A percentile compares a stretch with the other conserved stretches of the same genome.
phyloP scores from a whole-genome alignment of 2,329 filamentous ascomycete species.

The Talaromyces sp. region DNA sequence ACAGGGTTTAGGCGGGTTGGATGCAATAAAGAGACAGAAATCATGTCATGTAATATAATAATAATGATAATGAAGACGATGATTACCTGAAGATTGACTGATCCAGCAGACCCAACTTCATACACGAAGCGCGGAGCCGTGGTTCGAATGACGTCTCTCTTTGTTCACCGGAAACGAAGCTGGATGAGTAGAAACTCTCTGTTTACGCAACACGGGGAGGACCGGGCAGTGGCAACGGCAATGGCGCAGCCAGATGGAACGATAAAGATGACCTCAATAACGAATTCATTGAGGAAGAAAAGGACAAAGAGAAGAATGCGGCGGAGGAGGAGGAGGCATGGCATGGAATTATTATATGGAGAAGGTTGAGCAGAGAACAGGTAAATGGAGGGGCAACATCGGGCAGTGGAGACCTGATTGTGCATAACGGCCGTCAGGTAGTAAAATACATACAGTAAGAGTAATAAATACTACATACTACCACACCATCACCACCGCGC shows the following conservation, averaged over 20 bases:
- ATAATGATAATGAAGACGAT: background rate
- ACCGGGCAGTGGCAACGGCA: background rate
- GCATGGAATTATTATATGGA: background rate
- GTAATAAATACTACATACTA: too few relatives aligned
- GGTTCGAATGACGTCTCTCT: conserved; percentile 16
- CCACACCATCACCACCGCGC: background rate
- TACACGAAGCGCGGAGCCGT: background rate
- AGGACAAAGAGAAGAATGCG: background rate
- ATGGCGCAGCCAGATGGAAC: conserved; percentile 8
- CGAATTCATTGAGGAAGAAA: conserved; percentile 26
- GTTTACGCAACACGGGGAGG: conserved; percentile 4
- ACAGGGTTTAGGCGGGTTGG: background rate
- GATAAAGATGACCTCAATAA: conserved; percentile 26
- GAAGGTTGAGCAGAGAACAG: background rate
- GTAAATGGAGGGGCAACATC: conserved; percentile 9
- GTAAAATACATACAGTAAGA: background rate
- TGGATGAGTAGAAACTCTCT: background rate
- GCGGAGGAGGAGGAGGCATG: background rate
- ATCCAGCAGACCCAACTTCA: background rate
- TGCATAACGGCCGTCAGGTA: background rate
- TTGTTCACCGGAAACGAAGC: conserved; percentile 12
- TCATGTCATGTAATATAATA: background rate
- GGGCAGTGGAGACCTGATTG: background rate
- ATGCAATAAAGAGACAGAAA: too few relatives aligned
- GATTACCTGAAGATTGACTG: background rate